phyloP scores from a whole-genome alignment of 2,329 filamentous ascomycete species.

The Xylariales sp. region DNA sequence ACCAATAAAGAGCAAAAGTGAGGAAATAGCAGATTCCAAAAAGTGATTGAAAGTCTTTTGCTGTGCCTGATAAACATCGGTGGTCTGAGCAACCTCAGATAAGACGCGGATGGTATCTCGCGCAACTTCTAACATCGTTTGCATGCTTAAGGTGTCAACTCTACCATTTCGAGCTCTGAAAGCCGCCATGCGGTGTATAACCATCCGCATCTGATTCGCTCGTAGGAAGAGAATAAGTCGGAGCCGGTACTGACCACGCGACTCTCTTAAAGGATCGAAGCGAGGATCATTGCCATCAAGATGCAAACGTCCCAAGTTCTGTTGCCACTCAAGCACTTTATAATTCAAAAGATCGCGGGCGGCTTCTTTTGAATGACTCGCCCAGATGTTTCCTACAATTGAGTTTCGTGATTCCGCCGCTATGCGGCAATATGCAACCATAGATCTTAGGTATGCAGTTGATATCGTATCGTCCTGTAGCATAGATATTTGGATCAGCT shows the following conservation, averaged over 20 bases:
- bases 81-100: not conserved
- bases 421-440: constrained; percentile 5
- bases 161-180: not conserved
- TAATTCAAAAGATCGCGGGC: constrained; percentile 3
- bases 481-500: not conserved
- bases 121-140: constrained; percentile 3
- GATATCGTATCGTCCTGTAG: constrained; percentile 2
- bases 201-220: constrained; percentile 3
- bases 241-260: constrained; percentile 3
- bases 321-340: constrained; percentile 2
- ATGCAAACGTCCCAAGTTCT: not conserved
- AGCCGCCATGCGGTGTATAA: constrained; percentile 2
- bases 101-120: constrained; percentile 5
- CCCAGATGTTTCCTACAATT: not conserved
- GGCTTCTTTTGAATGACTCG: constrained; percentile 2
- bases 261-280: constrained; percentile 1
- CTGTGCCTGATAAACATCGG: constrained; percentile 4
- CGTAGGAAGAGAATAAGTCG: constrained; percentile 4
- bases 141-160: constrained; percentile 2
- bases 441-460: constrained; percentile 1
- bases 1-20: constrained; percentile 1
- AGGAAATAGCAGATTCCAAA: constrained; percentile 2
- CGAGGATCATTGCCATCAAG: not conserved
- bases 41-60: constrained; percentile 7
- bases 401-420: constrained; percentile 4